Base-by-base conservation (phyloP, 1,284 basidiomycete species). In the Mrakiaceae sp. region DNA sequence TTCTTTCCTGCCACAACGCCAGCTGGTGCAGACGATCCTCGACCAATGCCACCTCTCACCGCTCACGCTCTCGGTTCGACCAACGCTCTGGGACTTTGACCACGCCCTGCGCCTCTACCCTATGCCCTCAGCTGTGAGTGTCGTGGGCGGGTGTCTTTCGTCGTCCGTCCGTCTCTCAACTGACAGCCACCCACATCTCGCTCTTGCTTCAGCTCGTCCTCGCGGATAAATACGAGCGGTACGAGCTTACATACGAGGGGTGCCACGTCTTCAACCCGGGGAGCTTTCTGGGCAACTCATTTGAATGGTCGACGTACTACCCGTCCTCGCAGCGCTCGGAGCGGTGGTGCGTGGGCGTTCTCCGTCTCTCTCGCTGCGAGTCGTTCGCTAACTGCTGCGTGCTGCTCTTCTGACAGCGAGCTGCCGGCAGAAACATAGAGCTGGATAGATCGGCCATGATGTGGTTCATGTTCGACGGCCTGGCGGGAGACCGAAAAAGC, bases 241-340 rank as follows among this genome's bases (percentile, higher is more conserved):
- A 90, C 75, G 92, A 96, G 71, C 81, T 98, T 69, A 98, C 94
- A 0, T 99, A 99, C 73, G 94, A 95, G 68, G 92, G 91, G 5
- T 98, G 96, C 72, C 95, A 98, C 76, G 96, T 98, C 44, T 93
- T 98, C 80, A 99, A 98, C 74, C 96, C 96, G 0, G 95, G 96
- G 11, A 85, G 86, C 62, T 93, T 94, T 72, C 79, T 91, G 14
- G 84, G 87, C 7, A 87, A 83, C 55, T 81, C 86, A 3, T 87
- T 89, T 70, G 81, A 83, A 14, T 94, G 93, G 78, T 88, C 87
- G n/a, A 87, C 89, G 14, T 95, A 92, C 72, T 88, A 86, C 64
- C 91, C 91, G 44, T 71, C 75, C 4, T 75, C 74, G 3, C 74
- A 75, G 57, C 67, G 74, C 61, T 76, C 75, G 53, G 70, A 72